These are phyloP conservation scores for Neurospora sp. DNA, from an alignment of 495 filamentous ascomycete genomes.

Conservation along the genomic window DNA sequence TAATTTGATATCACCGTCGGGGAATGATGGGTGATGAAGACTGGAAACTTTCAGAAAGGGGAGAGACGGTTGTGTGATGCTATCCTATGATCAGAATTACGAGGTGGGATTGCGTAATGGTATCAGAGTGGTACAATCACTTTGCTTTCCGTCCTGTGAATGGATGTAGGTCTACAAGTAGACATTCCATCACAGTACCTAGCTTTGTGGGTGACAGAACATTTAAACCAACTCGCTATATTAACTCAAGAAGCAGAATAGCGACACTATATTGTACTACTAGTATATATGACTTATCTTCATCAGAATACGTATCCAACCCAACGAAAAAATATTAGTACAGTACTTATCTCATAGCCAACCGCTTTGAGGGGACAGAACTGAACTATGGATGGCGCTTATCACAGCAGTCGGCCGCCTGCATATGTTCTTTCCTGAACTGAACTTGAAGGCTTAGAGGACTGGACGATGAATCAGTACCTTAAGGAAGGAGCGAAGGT, in stretches of 20 bases:
- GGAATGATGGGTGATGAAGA: not conserved
- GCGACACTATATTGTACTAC: not conserved
- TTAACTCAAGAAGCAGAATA: not conserved
- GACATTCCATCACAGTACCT: not conserved
- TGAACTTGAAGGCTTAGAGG: not conserved
- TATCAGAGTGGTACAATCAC: not conserved
- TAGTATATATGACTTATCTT: not conserved
- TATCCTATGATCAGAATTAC: not conserved
- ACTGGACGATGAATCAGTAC: not conserved
- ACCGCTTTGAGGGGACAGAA: not conserved
- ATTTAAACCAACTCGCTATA: not conserved
- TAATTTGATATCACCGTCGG: not conserved
- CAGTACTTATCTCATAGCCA: not conserved
- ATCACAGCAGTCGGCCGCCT: not conserved
- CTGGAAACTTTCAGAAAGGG: not conserved
- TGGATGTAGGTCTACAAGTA: not conserved
- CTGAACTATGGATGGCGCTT: not conserved
- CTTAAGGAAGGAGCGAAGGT: not conserved
- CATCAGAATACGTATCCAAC: not conserved
- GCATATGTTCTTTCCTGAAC: not conserved
- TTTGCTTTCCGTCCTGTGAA: not conserved
- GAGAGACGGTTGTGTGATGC: not conserved
- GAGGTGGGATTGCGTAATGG: not conserved
- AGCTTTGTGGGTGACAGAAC: not conserved
- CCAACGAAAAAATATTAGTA: not conserved